Evolutionary conservation across 2,329 filamentous ascomycete genomes (phyloP).

Genomic region (Aspergillus arachidicola): DNA sequence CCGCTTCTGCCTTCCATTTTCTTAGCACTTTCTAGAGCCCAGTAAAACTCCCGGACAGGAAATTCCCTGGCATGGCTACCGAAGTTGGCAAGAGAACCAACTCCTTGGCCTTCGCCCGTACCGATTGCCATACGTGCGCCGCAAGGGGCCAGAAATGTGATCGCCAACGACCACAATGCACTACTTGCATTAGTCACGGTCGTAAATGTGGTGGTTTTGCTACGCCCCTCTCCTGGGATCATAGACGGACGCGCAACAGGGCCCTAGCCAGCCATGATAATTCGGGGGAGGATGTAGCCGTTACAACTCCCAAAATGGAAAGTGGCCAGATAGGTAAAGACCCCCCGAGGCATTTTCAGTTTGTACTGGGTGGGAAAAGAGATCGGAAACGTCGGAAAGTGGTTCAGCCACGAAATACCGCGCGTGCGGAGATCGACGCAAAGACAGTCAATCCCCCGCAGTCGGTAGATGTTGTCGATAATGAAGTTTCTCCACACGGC

Average conservation of each 20-base stretch:
- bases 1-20: not conserved
- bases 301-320: not conserved
- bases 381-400: not conserved
- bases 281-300: not conserved
- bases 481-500: not conserved
- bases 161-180: conserved; percentile 25
- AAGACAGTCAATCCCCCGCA: not conserved
- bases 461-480: not conserved
- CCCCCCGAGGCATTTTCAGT: not conserved
- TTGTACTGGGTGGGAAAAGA: not conserved
- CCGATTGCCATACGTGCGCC: conserved; percentile 30
- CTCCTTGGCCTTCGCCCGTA: conserved; percentile 25
- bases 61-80: not conserved
- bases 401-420: not conserved
- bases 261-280: not conserved
- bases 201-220: conserved; percentile 19
- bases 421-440: not conserved
- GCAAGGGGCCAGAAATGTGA: conserved; percentile 22
- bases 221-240: conserved; percentile 19
- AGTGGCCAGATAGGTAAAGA: not conserved
- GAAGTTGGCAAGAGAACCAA: conserved; percentile 20
- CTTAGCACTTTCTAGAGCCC: not conserved
- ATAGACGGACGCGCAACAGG: conserved; percentile 8
- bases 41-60: not conserved
- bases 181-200: conserved; percentile 21